Evolutionary conservation across 1,284 basidiomycete species (phyloP).

Genomic region (Sphaerobolus stellatus): DNA sequence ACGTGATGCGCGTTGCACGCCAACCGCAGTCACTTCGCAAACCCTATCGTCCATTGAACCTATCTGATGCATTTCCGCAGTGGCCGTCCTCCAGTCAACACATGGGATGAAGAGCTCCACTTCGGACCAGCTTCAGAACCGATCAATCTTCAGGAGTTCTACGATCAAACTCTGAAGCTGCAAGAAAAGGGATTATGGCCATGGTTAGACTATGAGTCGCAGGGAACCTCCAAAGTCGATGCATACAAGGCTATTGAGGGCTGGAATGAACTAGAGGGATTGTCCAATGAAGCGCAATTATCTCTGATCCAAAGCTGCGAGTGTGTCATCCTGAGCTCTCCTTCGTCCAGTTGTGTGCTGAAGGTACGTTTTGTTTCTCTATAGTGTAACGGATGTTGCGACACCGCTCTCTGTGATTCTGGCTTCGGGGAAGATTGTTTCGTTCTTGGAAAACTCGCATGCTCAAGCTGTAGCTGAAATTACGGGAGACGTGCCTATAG

Average conservation of each 20-base stretch:
- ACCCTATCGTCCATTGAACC: no score
- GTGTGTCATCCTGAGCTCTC: no score
- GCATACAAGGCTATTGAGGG: slow-evolving; percentile 16
- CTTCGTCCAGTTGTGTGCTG: no score
- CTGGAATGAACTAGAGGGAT: slow-evolving; percentile 25
- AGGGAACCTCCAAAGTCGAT: background rate
- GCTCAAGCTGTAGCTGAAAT: background rate
- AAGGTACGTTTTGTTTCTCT: no score
- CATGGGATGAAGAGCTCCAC: slow-evolving; percentile 14
- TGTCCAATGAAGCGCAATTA: slow-evolving; percentile 27
- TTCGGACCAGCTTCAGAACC: slow-evolving; percentile 58
- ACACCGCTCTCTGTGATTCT: no score
- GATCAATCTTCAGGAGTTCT: slow-evolving; percentile 45
- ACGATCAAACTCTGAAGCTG: slow-evolving; percentile 27
- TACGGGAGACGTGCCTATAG: background rate
- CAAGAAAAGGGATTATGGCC: background rate
- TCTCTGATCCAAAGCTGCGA: slow-evolving; percentile 42
- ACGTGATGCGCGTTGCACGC: no score
- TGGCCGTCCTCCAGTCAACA: slow-evolving; percentile 10
- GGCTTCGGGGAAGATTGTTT: no score
- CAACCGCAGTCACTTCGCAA: no score
- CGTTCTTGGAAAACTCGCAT: background rate
- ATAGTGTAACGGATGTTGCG: no score
- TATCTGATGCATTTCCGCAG: no score
- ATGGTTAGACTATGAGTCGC: background rate